Base-by-base conservation (phyloP, 768 basidiomycete species). In the Amyloporia xantha region DNA sequence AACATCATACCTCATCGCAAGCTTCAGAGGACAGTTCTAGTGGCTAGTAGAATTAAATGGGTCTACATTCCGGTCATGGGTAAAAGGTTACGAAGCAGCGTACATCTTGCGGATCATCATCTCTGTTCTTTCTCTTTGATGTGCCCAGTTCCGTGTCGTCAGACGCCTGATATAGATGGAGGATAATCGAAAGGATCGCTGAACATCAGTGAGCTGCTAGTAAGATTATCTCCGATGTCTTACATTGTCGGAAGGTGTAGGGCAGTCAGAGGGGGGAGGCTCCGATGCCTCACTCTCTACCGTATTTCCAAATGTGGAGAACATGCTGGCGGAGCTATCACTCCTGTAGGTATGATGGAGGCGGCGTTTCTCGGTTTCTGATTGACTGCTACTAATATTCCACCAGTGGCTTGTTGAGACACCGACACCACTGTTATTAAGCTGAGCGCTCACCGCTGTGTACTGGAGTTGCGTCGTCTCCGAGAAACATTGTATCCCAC, bases 401-500 rank as follows among this genome's bases (percentile, higher is more conserved):
- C n/a, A n/a, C n/a, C n/a, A n/a, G n/a, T n/a, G n/a, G n/a, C n/a
- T n/a, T n/a, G n/a, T n/a, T n/a, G n/a, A n/a, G n/a, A n/a, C n/a
- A n/a, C n/a, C n/a, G n/a, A n/a, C n/a, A n/a, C n/a, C n/a, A n/a
- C n/a, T n/a, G n/a, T n/a, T n/a, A n/a, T n/a, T n/a, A 36, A 15
- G 30, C 27, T 44, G 44, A 24, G 13, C 5, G 24, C 48, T 20
- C 19, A 50, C 41, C 48, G 25, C 5, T 5, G 47, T 11, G n/a
- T 20, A 24, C 25, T 27, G 9, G 46, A 23, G 21, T 20, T 50
- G 11, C 51, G 56, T 17, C 54, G 52, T 30, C 38, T 47, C 23
- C 53, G 53, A 12, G 57, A 50, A 25, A 55, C 49, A 20, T 47
- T 46, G 50, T 61, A 61, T 24, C 62, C 62, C 17, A 61, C 57